phyloP scores from a whole-genome alignment of 371 early-diverging fungal genomes.

The Actinomortierella wolfii region DNA sequence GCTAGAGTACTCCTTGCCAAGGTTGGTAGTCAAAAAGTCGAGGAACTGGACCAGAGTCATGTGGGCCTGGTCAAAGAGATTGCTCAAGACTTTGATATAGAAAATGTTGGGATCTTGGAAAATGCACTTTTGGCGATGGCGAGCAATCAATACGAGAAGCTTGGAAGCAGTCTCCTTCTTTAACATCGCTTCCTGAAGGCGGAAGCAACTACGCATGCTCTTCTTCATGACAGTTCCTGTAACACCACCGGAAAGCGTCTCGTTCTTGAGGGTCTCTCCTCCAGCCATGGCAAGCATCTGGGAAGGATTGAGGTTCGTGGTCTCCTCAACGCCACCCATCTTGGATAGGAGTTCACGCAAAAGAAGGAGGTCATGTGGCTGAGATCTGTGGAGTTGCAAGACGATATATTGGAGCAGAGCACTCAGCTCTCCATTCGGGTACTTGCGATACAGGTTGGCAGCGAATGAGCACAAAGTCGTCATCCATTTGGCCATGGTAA shows the following conservation, averaged over 20 bases:
- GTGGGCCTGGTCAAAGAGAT: constrained; percentile 64
- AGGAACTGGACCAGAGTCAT: constrained; percentile 65
- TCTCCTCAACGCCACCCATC: constrained; percentile 74
- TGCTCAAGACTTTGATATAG: constrained; percentile 59
- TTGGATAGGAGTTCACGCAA: constrained; percentile 76
- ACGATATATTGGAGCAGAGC: constrained; percentile 71
- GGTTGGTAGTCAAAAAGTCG: constrained; percentile 65
- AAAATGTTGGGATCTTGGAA: constrained; percentile 48
- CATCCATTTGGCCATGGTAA: constrained; percentile 58
- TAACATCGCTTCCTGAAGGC: constrained; percentile 65
- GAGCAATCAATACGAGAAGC: constrained; percentile 65
- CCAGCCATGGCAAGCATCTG: constrained; percentile 76
- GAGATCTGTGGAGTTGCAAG: constrained; percentile 65
- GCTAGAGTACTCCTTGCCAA: constrained; percentile 63
- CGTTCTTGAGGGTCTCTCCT: constrained; percentile 62
- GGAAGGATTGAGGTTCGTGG: constrained; percentile 52
- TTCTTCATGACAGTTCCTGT: constrained; percentile 55
- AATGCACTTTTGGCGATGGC: constrained; percentile 51
- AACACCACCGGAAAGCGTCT: constrained; percentile 55
- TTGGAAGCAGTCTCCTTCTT: constrained; percentile 59
- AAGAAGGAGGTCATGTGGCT: constrained; percentile 56
- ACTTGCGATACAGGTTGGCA: constrained; percentile 74
- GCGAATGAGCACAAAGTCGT: constrained; percentile 72
- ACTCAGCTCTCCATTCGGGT: constrained; percentile 62
- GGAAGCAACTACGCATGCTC: constrained; percentile 56